These are phyloP conservation scores for Boletus putidus DNA, from an alignment of 1,284 basidiomycete species.

Conservation along the genomic window DNA sequence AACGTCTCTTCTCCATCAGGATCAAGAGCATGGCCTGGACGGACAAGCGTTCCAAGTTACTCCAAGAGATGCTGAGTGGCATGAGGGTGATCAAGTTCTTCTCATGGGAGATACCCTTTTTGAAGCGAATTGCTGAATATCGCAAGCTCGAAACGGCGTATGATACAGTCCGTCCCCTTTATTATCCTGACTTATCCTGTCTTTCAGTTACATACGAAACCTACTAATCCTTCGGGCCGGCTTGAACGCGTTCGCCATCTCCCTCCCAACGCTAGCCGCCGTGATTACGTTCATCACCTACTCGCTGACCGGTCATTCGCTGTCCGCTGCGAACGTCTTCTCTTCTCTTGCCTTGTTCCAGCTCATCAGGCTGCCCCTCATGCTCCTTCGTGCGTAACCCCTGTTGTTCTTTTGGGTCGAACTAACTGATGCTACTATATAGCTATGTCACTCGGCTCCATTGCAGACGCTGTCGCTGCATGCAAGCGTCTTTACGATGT, in stretches of 20 bases:
- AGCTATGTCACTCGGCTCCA: conserved; percentile 76
- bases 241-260: conserved; percentile 66
- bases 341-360: conserved; percentile 83
- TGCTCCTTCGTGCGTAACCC: conserved; percentile 51
- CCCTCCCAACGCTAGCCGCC: conserved; percentile 78
- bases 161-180: conserved; percentile 22
- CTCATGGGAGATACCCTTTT: conserved; percentile 77
- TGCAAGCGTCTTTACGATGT: conserved; percentile 65
- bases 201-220: conserved; percentile 64
- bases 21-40: conserved; percentile 88
- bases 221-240: conserved; percentile 74
- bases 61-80: conserved; percentile 82
- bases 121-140: conserved; percentile 68
- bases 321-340: conserved; percentile 75
- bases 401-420: neutral
- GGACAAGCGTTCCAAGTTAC: conserved; percentile 80
- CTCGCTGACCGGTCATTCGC: conserved; percentile 62
- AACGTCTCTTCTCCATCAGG: conserved; percentile 68
- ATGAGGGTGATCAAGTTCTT: conserved; percentile 93
- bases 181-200: neutral
- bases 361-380: conserved; percentile 70
- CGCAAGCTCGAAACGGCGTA: conserved; percentile 73
- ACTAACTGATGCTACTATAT: conserved; percentile 2
- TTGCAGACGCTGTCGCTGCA: conserved; percentile 79
- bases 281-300: conserved; percentile 88